Base-by-base conservation (phyloP, 78 protist species). In the Chrysochromulina parva region DNA sequence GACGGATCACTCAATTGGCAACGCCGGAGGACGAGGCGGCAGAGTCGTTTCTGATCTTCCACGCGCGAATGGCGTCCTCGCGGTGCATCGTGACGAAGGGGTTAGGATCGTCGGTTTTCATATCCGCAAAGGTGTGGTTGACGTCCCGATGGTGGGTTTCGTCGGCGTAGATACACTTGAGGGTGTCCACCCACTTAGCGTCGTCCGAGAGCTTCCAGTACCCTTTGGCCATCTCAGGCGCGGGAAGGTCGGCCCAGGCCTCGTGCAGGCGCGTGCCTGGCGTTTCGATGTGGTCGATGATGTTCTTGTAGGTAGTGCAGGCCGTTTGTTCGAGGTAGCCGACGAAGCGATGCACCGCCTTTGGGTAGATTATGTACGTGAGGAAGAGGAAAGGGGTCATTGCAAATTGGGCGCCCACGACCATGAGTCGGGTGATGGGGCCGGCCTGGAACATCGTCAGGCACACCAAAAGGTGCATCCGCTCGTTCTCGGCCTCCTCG, bases 391-490 rank as follows among this genome's bases (percentile, higher is more conserved):
- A 88, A 26, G 65, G 50, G 13, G 71, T 47, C 80, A 60, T 11
- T 10, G 19, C 26, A 59, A 60, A 9, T 80, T 88, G 90, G 28
- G 59, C 80, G 50, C 24, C 54, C 26, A 71, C 1, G n/a, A 2
- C 0, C n/a, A 74, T 4, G 13, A 19, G 6, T 47, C 91, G 55
- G 9, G 82, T 48, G 55, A 48, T 0, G 13, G 26, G 6, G 28
- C 58, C 13, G 9, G 54, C 90, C 50, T 88, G 13, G 67, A 58
- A 48, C 69, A 82, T 58, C 26, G 17, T 87, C 88, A 97, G 81
- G 78, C 94, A 96, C 55, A 88, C 85, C 62, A 97, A 66, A 62
- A 97, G 57, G 91, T 97, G 99, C 97, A 96, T 95, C 82, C 98
- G 90, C 85, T 97, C 99, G 90, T 97, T 97, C 80, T 93, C 94